A percentile compares a stretch with the other conserved stretches of the same genome.
Conservation (phyloP, 2,329 filamentous ascomycete genomes). For the Chalaropsis ovoidea region DNA sequence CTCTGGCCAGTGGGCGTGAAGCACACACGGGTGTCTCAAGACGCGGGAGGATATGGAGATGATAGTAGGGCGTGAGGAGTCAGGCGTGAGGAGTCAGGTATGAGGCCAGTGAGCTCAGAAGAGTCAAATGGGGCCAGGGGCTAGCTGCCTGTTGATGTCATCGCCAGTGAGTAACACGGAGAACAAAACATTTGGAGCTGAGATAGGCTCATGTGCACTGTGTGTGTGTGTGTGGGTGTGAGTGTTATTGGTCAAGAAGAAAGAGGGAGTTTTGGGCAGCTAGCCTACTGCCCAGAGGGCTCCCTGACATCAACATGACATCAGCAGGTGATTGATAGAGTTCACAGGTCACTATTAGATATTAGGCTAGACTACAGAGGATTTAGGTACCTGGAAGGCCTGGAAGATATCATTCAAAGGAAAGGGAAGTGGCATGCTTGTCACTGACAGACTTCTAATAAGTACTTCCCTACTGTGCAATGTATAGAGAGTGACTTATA, state of each 20-base stretch:
- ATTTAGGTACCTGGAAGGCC: too few species aligned
- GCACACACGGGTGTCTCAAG: neutral
- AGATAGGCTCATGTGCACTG: neutral
- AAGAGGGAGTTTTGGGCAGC: neutral
- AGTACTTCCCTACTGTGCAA: too few species aligned
- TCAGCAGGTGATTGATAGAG: neutral
- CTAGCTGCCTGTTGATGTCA: neutral
- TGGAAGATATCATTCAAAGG: too few species aligned
- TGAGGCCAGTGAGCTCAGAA: neutral
- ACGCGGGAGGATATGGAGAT: neutral
- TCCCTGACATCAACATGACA: too few species aligned
- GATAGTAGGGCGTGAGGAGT: neutral
- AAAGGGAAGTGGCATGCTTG: too few species aligned
- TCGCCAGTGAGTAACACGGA: neutral
- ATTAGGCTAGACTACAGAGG: too few species aligned
- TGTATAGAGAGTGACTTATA: too few species aligned
- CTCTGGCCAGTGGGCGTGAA: neutral
- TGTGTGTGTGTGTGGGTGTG: neutral
- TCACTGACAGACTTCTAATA: too few species aligned
- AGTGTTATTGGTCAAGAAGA: neutral
- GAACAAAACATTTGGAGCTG: neutral
- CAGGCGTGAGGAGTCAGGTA: neutral
- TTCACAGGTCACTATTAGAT: neutral
- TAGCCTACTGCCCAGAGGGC: neutral
- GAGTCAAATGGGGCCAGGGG: neutral